Base-by-base conservation (phyloP, 1,284 basidiomycete genomes). In the Marasmius oreades region DNA sequence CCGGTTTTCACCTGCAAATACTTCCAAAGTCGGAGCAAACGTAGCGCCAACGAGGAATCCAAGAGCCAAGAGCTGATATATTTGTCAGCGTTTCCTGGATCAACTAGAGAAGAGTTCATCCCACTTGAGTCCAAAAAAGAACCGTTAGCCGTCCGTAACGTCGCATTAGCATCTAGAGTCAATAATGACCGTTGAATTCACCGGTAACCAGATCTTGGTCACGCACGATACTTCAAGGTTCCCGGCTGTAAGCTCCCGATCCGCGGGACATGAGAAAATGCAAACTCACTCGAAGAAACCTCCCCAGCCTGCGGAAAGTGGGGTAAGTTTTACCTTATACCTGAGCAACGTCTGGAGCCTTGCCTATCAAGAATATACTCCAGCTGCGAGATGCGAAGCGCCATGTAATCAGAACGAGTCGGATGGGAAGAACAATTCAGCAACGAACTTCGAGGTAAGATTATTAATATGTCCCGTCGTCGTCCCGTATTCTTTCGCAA, bases 341-440 rank as follows among this genome's bases (percentile, higher is more conserved):
- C n/a, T 26, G 3, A 14, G 11, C 18, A 43, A 26, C 6, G 34
- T 51, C 14, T 34, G 28, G 2, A 20, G 10, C 46, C 66, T 37
- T 53, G 73, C 75, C 76, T 2, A 79, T 66, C n/a, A 80, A 66
- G 64, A 81, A 80, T 55, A 81, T 79, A 59, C 77, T 78, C 77
- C 76, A 78, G 66, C 77, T 78, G 52, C 1, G 26, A 44, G 53
- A 28, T n/a, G 45, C 14, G 28, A 36, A 18, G 31, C 16, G 24
- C 26, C 44, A 23, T 0, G 10, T 7, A 5, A 42, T 42, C 16
- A 8, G 31, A 45, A 3, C 18, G 45, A 28, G 33, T 39, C 39
- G 45, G 47, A 10, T 55, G 22, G 22, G 23, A 53, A 37, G 50
- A 36, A 2, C 42, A 14, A 24, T 52, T 16, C 34, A 34, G 18